A percentile compares a stretch with the other conserved stretches of the same genome.
Conservation (phyloP, 371 early-diverging fungal genomes). For the Lichtheimia corymbifera region DNA sequence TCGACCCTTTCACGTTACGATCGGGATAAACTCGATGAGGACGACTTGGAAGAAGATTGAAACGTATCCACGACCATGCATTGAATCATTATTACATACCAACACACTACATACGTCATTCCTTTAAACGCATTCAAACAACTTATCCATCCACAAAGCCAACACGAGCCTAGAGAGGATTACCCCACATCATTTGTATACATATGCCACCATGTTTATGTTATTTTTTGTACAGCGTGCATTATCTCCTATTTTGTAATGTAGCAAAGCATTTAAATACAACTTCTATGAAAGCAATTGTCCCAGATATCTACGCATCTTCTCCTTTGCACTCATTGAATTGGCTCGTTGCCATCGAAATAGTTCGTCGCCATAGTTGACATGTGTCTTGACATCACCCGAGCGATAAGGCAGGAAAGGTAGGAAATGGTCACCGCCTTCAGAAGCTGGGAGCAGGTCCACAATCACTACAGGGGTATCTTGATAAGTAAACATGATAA, state of each 20-base stretch:
- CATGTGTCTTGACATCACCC: conserved; percentile 15
- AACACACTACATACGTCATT: no score
- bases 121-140: no score
- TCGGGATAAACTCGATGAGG: not conserved
- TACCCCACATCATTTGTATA: not conserved
- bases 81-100: no score
- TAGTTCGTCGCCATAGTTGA: conserved; percentile 20
- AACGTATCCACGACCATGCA: not conserved
- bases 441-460: conserved; percentile 2
- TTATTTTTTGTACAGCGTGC: not conserved
- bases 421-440: conserved; percentile 6
- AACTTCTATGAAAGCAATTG: conserved; percentile 8
- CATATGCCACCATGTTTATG: conserved; percentile 6
- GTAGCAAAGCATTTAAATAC: not conserved
- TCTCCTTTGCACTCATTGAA: conserved; percentile 15
- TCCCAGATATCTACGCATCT: conserved; percentile 17
- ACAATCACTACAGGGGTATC: conserved; percentile 6
- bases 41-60: not conserved
- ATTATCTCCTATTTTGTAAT: not conserved
- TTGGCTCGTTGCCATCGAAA: conserved; percentile 21
- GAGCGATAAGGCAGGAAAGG: conserved; percentile 18
- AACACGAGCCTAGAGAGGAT: no score
- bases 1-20: not conserved
- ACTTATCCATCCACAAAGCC: no score
- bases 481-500: not conserved